These are phyloP conservation scores for Alternaria hordeiaustralica DNA, from an alignment of 2,329 filamentous ascomycete species.

Conservation along the genomic window DNA sequence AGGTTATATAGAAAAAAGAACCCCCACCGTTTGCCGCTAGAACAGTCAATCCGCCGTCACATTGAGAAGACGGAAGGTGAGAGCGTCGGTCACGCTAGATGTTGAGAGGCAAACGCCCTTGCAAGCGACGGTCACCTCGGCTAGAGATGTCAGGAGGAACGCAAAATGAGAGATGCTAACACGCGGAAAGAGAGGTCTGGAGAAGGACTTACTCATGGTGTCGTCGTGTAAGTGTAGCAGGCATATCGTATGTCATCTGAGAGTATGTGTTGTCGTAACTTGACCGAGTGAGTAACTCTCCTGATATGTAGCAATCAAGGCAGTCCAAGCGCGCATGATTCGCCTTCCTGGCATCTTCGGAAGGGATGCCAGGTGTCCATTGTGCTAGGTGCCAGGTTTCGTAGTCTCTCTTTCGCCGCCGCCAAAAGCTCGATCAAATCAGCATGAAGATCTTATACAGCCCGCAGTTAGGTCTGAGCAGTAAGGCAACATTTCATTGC, in stretches of 20 bases:
- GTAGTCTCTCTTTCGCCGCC: neutral
- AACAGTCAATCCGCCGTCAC: neutral
- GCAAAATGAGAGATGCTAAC: neutral
- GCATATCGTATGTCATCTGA: neutral
- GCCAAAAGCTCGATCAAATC: neutral
- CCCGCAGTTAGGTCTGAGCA: neutral
- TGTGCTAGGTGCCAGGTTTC: neutral
- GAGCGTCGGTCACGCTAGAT: neutral
- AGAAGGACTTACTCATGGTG: neutral
- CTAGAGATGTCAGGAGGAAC: neutral
- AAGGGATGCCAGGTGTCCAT: neutral
- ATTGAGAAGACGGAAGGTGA: neutral
- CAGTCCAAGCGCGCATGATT: neutral
- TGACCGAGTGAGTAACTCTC: neutral
- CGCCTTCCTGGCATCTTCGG: neutral
- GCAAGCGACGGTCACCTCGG: neutral
- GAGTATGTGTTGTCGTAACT: neutral
- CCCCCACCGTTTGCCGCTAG: neutral
- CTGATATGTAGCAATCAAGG: neutral
- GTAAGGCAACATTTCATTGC: neutral
- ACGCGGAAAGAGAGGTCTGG: no score
- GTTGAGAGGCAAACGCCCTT: neutral
- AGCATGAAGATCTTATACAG: neutral
- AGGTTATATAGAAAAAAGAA: neutral
- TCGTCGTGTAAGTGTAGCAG: neutral